Evolutionary conservation across 202 grass and related monocot species (phyloP).

Genomic region (Schoenoplectus tabernaemontani): DNA sequence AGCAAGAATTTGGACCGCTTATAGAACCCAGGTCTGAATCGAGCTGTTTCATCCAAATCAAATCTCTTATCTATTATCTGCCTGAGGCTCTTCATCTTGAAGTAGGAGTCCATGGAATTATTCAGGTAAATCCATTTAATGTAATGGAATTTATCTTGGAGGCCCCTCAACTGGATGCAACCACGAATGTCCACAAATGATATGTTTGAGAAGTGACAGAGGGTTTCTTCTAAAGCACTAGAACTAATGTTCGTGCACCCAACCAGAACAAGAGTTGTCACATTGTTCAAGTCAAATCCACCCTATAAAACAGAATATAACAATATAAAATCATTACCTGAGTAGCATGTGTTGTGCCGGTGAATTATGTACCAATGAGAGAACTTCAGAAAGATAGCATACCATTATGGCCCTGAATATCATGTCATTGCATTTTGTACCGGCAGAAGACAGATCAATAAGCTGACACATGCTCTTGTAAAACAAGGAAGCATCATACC

Average conservation of each 20-base stretch:
- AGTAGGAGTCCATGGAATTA: constrained; percentile 45
- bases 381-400: constrained; percentile 19
- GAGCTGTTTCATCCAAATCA: constrained; percentile 36
- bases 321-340: neutral
- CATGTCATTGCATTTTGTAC: constrained; percentile 65
- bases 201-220: constrained; percentile 57
- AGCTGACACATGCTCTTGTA: constrained; percentile 71
- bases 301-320: constrained; percentile 47
- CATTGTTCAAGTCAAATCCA: constrained; percentile 67
- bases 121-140: constrained; percentile 70
- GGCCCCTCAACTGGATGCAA: constrained; percentile 73
- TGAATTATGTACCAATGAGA: neutral
- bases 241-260: constrained; percentile 73
- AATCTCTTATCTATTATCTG: constrained; percentile 56
- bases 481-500: constrained; percentile 52
- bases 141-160: constrained; percentile 68
- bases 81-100: constrained; percentile 68
- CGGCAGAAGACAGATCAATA: constrained; percentile 68
- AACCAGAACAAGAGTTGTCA: constrained; percentile 60
- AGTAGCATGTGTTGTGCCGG: neutral
- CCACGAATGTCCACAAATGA: constrained; percentile 71
- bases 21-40: constrained; percentile 88
- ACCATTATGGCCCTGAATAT: constrained; percentile 65
- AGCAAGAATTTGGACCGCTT: constrained; percentile 80
- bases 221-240: constrained; percentile 47